Percentiles rank a stretch among this genome's conserved stretches.
phyloP scores from a whole-genome alignment of 106 monocot species.

The Chionographis japonica region DNA sequence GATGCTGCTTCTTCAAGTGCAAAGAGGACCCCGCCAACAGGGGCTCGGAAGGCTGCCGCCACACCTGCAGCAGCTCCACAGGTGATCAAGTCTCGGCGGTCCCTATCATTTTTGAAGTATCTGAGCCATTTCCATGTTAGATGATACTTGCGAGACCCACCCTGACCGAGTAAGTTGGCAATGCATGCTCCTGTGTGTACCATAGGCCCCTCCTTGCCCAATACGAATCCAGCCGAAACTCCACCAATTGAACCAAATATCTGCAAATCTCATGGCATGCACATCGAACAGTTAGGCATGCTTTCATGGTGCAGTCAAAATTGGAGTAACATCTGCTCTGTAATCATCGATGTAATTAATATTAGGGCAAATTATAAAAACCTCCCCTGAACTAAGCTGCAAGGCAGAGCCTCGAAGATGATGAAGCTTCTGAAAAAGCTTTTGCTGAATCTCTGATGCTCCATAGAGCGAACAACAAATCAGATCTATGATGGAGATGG shows the following conservation, averaged over 20 bases:
- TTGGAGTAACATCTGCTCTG: too few relatives aligned
- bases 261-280: conserved; percentile 17
- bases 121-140: conserved; percentile 91
- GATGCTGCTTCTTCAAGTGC: conserved; percentile 97
- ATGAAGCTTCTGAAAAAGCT: too few relatives aligned
- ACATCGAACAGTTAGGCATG: too few relatives aligned
- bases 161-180: conserved; percentile 84
- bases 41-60: conserved; percentile 92
- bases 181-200: conserved; percentile 98
- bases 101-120: conserved; percentile 91
- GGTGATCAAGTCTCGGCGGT: conserved; percentile 89
- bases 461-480: too few relatives aligned
- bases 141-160: conserved; percentile 92
- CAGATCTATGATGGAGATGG: too few relatives aligned
- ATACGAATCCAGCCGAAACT: conserved; percentile 86
- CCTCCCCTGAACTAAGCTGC: too few relatives aligned
- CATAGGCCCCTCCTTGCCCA: conserved; percentile 99
- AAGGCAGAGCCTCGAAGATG: too few relatives aligned
- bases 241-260: conserved; percentile 93
- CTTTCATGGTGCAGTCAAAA: too few relatives aligned
- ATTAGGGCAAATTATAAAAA: too few relatives aligned
- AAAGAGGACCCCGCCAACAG: conserved; percentile 97
- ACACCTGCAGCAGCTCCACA: conserved; percentile 97
- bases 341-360: too few relatives aligned
- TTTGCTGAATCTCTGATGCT: too few relatives aligned